These are phyloP conservation scores for Lycium ferocissimum DNA, from an alignment of 257 asterid genomes.

Conservation along the genomic window DNA sequence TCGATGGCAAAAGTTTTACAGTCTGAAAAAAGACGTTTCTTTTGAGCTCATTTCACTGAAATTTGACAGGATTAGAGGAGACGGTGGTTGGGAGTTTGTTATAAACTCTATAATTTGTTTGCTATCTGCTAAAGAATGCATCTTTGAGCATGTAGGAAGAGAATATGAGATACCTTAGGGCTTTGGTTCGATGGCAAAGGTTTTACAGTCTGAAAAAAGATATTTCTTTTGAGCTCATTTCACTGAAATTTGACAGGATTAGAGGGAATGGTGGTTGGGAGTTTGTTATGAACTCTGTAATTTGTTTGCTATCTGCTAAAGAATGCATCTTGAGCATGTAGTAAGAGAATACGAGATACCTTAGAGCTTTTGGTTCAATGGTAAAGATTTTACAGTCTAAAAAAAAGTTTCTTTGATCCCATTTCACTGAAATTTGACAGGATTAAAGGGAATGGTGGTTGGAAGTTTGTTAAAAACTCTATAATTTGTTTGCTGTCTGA, in stretches of 20 bases:
- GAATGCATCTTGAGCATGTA: not conserved
- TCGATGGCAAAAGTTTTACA: not conserved
- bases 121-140: constrained; percentile 13
- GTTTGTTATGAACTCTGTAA: not conserved
- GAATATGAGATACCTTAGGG: not conserved
- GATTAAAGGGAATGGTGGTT: no score
- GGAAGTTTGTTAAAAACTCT: no score
- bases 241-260: constrained; percentile 18
- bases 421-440: no score
- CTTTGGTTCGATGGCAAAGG: not conserved
- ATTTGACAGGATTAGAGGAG: constrained; percentile 8
- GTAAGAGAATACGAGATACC: not conserved
- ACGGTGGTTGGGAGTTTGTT: constrained; percentile 12
- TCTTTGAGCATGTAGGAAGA: constrained; percentile 19
- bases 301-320: constrained; percentile 13
- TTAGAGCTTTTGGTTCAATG: not conserved
- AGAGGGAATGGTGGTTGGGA: constrained; percentile 14
- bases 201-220: not conserved
- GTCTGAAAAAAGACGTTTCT: not conserved
- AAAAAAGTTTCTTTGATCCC: no score
- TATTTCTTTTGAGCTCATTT: not conserved
- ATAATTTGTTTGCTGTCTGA: not conserved
- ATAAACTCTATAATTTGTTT: not conserved
- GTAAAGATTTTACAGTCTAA: not conserved
- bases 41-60: constrained; percentile 22